A percentile compares a stretch with the other conserved stretches of the same genome.
Conservation (phyloP, 2,329 filamentous ascomycete genomes). For the Emmonsia crescens region DNA sequence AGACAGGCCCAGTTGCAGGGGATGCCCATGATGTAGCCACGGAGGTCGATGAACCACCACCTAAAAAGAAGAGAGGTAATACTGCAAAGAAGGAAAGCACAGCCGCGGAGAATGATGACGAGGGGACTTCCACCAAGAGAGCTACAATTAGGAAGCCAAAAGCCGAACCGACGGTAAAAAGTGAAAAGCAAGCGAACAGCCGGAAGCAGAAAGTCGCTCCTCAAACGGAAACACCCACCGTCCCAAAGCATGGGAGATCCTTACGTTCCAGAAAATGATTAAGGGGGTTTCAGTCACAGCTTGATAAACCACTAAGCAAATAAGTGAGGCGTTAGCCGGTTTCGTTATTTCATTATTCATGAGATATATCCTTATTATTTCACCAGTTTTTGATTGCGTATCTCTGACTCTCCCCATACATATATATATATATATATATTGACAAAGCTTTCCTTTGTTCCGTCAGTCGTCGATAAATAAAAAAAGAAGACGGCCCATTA, state of each 20-base stretch:
- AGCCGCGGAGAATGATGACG: conserved; percentile 12
- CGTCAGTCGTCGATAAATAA: not conserved
- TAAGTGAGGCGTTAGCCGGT: not conserved
- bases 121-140: conserved; percentile 8
- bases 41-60: conserved; percentile 15
- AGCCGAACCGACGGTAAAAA: not conserved
- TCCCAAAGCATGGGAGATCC: not conserved
- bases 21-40: conserved; percentile 33
- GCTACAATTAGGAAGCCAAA: conserved; percentile 10
- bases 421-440: not conserved
- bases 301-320: not conserved
- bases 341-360: not conserved
- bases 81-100: conserved; percentile 14
- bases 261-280: not conserved
- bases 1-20: conserved; percentile 51
- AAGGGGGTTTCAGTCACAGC: not conserved
- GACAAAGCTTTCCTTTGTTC: not conserved
- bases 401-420: not conserved
- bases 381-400: not conserved
- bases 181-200: not conserved
- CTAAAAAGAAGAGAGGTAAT: conserved; percentile 23
- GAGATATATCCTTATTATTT: not conserved
- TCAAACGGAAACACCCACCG: not conserved
- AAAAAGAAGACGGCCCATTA: not conserved
- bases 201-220: not conserved